Conservation (phyloP, 2,329 filamentous ascomycete genomes). For the Diaporthe sp. region DNA sequence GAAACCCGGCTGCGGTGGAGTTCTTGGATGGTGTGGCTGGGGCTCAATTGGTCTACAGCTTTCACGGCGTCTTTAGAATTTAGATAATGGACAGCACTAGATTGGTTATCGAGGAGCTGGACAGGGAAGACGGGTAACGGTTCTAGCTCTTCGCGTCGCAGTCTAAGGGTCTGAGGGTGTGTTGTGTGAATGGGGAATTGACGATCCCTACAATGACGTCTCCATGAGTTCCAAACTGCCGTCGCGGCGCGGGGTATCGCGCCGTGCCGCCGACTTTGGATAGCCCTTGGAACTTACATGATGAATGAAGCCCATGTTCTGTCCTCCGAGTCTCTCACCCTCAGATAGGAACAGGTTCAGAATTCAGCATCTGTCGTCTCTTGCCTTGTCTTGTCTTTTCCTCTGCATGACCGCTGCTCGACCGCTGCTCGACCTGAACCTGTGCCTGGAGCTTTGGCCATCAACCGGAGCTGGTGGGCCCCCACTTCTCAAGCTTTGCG, state of each 20-base stretch:
- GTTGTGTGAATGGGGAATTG: neutral
- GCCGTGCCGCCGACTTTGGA: too few species aligned
- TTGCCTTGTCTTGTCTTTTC: neutral
- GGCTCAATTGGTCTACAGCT: neutral
- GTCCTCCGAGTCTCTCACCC: too few species aligned
- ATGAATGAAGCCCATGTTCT: neutral
- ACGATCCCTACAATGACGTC: conserved; percentile 23
- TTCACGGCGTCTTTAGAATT: neutral
- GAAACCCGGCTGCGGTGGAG: conserved; percentile 22
- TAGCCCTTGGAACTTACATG: neutral
- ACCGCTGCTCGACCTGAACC: neutral
- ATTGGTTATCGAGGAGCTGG: neutral
- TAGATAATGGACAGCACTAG: neutral
- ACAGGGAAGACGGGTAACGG: neutral
- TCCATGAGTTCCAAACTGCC: neutral
- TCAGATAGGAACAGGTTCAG: neutral
- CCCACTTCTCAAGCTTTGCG: conserved; percentile 10
- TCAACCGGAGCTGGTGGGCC: neutral
- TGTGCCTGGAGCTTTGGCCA: conserved; percentile 17
- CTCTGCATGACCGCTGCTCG: too few species aligned
- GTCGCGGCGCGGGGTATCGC: conserved; percentile 5
- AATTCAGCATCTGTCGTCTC: too few species aligned
- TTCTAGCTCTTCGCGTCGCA: neutral
- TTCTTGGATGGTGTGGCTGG: conserved; percentile 5
- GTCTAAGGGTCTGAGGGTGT: too few species aligned